phyloP scores from a whole-genome alignment of 768 basidiomycete species.

The Mycena galopus region DNA sequence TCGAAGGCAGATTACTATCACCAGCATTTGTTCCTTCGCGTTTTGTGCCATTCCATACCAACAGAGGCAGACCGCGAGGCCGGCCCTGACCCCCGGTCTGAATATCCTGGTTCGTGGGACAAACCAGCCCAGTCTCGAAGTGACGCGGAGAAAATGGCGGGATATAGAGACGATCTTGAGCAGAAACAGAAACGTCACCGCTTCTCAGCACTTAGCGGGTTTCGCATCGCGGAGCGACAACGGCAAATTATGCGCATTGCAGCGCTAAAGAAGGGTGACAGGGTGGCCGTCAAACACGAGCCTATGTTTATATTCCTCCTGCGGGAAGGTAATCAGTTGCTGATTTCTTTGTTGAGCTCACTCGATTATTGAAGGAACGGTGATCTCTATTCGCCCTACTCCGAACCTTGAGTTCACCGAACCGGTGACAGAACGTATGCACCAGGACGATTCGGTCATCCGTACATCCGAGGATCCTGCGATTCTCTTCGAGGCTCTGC shows the following conservation, averaged over 20 bases:
- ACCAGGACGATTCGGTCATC: constrained; percentile 69
- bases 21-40: constrained; percentile 32
- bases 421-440: constrained; percentile 71
- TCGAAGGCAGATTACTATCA: constrained; percentile 41
- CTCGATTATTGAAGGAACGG: constrained; percentile 59
- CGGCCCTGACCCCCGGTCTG: neutral
- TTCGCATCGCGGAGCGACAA: constrained; percentile 23
- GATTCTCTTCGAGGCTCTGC: constrained; percentile 74
- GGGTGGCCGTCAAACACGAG: constrained; percentile 65
- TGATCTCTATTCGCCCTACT: constrained; percentile 70
- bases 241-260: constrained; percentile 44
- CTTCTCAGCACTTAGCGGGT: constrained; percentile 20
- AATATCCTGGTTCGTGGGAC: constrained; percentile 6
- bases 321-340: constrained; percentile 63
- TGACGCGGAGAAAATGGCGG: constrained; percentile 12
- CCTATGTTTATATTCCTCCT: constrained; percentile 80
- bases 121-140: neutral
- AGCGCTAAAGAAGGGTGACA: constrained; percentile 64
- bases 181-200: neutral
- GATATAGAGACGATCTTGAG: neutral
- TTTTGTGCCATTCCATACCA: constrained; percentile 26
- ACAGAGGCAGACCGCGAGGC: constrained; percentile 20
- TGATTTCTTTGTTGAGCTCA: neutral
- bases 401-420: constrained; percentile 61
- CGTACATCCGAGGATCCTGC: constrained; percentile 75